These are phyloP conservation scores for Amyloporia xantha DNA, from an alignment of 768 basidiomycete species.

Conservation along the genomic window DNA sequence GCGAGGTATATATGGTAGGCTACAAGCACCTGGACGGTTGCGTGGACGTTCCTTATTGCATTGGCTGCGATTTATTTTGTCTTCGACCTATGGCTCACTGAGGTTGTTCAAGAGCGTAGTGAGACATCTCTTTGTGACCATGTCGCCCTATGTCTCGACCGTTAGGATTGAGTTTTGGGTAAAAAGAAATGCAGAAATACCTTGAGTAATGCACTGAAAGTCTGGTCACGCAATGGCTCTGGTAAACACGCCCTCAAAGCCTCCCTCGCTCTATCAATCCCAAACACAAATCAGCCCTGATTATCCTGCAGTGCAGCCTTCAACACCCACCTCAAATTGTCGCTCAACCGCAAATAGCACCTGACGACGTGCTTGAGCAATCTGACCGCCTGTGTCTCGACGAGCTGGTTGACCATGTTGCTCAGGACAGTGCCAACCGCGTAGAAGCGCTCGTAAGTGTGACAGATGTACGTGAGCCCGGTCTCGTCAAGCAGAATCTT, in stretches of 20 bases:
- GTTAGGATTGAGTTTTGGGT: background rate
- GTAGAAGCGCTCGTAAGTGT: slow-evolving; percentile 99
- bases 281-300: slow-evolving; percentile 2
- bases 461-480: slow-evolving; percentile 96
- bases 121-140: slow-evolving; percentile 95
- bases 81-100: slow-evolving; percentile 38
- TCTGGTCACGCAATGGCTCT: slow-evolving; percentile 90
- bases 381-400: slow-evolving; percentile 95
- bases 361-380: slow-evolving; percentile 96
- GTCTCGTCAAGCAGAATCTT: slow-evolving; percentile 97
- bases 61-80: background rate
- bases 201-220: slow-evolving; percentile 88
- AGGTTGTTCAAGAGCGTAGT: slow-evolving; percentile 87
- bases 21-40: slow-evolving; percentile 1
- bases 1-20: slow-evolving; percentile 6
- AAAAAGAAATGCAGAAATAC: slow-evolving; percentile 31
- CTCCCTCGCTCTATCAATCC: slow-evolving; percentile 72
- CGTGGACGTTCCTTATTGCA: background rate
- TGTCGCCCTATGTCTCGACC: slow-evolving; percentile 67
- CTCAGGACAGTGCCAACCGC: slow-evolving; percentile 97
- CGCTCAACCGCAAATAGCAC: slow-evolving; percentile 92
- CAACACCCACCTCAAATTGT: slow-evolving; percentile 77
- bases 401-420: slow-evolving; percentile 98
- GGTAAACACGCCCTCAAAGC: slow-evolving; percentile 93
- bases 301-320: background rate